Evolutionary conservation across 805 yeast species (phyloP).

Genomic region (Cyberlindnera maritima): DNA sequence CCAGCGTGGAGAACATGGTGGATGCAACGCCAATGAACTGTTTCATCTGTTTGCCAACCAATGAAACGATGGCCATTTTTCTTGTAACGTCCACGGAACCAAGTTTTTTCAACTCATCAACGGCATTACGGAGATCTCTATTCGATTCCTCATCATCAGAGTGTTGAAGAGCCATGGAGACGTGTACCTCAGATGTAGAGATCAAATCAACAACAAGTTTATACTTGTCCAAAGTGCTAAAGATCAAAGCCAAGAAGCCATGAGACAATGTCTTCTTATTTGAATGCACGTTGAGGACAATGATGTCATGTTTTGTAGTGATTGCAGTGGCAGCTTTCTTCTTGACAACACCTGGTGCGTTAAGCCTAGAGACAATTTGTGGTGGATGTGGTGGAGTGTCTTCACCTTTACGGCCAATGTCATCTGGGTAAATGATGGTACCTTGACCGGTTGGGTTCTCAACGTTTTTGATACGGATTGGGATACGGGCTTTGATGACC

Average conservation of each 20-base stretch:
- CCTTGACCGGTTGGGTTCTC: slow-evolving; percentile 92
- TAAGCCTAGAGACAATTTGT: slow-evolving; percentile 39
- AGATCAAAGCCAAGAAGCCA: slow-evolving; percentile 91
- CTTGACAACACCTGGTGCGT: slow-evolving; percentile 29
- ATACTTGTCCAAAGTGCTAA: slow-evolving; percentile 79
- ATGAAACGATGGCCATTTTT: slow-evolving; percentile 85
- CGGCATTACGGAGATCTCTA: slow-evolving; percentile 62
- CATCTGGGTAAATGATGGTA: slow-evolving; percentile 91
- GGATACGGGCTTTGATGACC: slow-evolving; percentile 92
- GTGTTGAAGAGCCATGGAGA: slow-evolving; percentile 93
- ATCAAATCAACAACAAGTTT: slow-evolving; percentile 91
- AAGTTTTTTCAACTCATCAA: slow-evolving; percentile 71
- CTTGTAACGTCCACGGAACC: slow-evolving; percentile 90
- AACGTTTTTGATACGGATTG: slow-evolving; percentile 94
- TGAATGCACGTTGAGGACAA: slow-evolving; percentile 90
- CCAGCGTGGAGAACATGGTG: slow-evolving; percentile 90
- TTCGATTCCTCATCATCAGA: slow-evolving; percentile 57
- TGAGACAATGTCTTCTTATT: slow-evolving; percentile 90
- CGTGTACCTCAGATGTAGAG: slow-evolving; percentile 96
- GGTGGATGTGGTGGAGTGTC: slow-evolving; percentile 96
- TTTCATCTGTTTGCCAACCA: slow-evolving; percentile 97
- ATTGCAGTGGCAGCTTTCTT: slow-evolving; percentile 88
- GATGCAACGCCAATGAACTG: slow-evolving; percentile 97
- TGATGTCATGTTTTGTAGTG: slow-evolving; percentile 89
- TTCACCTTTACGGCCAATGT: slow-evolving; percentile 80